phyloP scores from a whole-genome alignment of 1,284 basidiomycete genomes.

The Sporisorium graminicola region DNA sequence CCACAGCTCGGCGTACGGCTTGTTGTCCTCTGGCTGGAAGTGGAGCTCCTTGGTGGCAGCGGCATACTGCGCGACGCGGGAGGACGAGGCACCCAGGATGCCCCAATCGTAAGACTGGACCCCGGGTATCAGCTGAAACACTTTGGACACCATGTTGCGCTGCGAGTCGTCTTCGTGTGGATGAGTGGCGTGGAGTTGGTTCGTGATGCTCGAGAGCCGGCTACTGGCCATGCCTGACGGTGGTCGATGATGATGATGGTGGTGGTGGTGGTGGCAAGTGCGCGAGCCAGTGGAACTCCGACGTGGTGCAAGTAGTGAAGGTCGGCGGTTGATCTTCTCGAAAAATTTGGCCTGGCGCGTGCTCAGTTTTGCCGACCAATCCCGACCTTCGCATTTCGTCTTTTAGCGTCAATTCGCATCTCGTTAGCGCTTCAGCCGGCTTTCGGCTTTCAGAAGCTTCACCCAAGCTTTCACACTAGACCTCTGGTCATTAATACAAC shows the following conservation, averaged over 20 bases:
- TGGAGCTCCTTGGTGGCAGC: conserved; percentile 44
- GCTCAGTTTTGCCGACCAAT: conserved; percentile 1
- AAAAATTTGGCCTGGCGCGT: not conserved
- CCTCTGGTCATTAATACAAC: too few species aligned
- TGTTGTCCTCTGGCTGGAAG: conserved; percentile 39
- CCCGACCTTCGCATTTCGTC: not conserved
- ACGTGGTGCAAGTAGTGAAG: too few species aligned
- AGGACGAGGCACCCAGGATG: conserved; percentile 33
- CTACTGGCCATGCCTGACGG: not conserved
- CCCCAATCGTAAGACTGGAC: conserved; percentile 69
- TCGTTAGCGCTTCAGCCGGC: too few species aligned
- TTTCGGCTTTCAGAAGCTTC: too few species aligned
- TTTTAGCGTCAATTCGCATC: not conserved
- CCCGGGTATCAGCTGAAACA: conserved; percentile 63
- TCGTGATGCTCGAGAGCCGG: conserved; percentile 9
- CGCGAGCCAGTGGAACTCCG: not conserved
- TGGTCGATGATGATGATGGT: not conserved
- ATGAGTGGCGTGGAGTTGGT: conserved; percentile 6
- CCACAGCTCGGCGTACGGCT: conserved; percentile 75
- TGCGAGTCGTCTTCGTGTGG: not conserved
- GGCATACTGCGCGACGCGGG: conserved; percentile 61
- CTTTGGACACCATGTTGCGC: not conserved
- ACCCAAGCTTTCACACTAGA: too few species aligned
- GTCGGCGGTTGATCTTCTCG: not conserved
- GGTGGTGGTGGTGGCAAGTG: not conserved